Base-by-base conservation (phyloP, 768 basidiomycete species). In the Neoboletus brunneissimus region DNA sequence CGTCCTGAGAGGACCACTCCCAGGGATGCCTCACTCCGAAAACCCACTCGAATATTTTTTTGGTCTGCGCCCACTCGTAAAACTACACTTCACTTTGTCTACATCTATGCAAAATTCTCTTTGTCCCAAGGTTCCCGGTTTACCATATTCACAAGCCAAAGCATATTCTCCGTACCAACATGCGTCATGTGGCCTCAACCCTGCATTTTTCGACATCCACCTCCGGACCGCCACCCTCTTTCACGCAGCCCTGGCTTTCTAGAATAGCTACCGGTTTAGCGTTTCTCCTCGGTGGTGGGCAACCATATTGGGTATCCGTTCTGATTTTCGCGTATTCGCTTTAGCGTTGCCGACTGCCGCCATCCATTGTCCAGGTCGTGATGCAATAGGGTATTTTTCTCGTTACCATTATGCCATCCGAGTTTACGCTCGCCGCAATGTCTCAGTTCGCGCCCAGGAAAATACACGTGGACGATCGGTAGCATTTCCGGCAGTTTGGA, bases 401-500 rank as follows among this genome's bases (percentile, higher is more conserved):
- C 23, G 40, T 40, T 22, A 35, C 41, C 45, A n/a, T 27, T 20
- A 45, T 16, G n/a, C 51, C 22, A 9, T 43, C 41, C 42, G 41
- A 38, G 51, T 44, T 41, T 53, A 31, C 37, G 53, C 57, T 57
- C 0, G 9, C 50, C 44, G 35, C 52, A 51, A 42, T 50, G 50
- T 46, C 57, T 45, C 22, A 43, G 46, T n/a, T 43, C 48, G 48
- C 50, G 13, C 23, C 38, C 52, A 50, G 13, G 45, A 51, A 53
- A 37, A 12, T 29, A 48, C 54, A 51, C 34, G 56, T 53, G 53
- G 32, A 47, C 46, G 31, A 42, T 54, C 63, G 66, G 66, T 56
- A 15, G 59, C 48, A 59, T 65, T 64, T 11, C 53, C 54, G 57
- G 54, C 55, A 41, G 40, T 34, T 48, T 47, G 42, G 42, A 43